These are phyloP conservation scores for Powellomyces hirtus DNA, from an alignment of 192 early-diverging fungal genomes.

Conservation along the genomic window DNA sequence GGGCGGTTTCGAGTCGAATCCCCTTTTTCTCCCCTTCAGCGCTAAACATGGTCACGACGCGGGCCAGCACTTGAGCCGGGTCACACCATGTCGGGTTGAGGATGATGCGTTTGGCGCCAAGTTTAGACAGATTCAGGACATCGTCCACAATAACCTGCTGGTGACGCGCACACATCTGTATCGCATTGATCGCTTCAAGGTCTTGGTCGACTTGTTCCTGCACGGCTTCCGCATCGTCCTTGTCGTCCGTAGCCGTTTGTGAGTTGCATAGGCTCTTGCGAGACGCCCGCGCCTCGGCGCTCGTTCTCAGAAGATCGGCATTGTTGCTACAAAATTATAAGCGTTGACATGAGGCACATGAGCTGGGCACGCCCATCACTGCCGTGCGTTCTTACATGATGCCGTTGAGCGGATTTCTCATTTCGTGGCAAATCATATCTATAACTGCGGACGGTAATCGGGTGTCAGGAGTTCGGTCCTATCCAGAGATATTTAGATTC, in stretches of 20 bases:
- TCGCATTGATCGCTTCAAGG: constrained; percentile 7
- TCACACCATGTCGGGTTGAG: neutral
- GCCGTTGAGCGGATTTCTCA: constrained; percentile 32
- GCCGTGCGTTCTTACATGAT: constrained; percentile 4
- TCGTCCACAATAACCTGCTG: constrained; percentile 31
- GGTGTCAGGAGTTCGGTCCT: no score
- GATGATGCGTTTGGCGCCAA: neutral
- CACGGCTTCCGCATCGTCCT: constrained; percentile 1
- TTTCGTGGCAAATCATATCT: constrained; percentile 29
- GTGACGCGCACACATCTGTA: constrained; percentile 25
- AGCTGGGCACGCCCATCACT: neutral
- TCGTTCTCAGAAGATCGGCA: constrained; percentile 7
- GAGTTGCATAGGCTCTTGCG: neutral
- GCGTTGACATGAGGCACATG: neutral
- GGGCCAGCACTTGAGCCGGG: neutral
- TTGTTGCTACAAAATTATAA: constrained; percentile 7
- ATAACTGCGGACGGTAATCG: no score
- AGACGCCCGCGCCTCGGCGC: neutral
- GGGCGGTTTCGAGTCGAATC: neutral
- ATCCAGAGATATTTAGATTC: no score
- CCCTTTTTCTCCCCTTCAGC: neutral
- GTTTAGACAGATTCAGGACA: constrained; percentile 23
- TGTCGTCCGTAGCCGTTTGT: constrained; percentile 3
- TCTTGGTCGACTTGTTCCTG: neutral
- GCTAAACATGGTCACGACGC: neutral